A percentile compares a stretch with the other conserved stretches of the same genome.
Conservation (phyloP, 1,139 yeast species). For the Yamadazyma atmosphaerica region DNA sequence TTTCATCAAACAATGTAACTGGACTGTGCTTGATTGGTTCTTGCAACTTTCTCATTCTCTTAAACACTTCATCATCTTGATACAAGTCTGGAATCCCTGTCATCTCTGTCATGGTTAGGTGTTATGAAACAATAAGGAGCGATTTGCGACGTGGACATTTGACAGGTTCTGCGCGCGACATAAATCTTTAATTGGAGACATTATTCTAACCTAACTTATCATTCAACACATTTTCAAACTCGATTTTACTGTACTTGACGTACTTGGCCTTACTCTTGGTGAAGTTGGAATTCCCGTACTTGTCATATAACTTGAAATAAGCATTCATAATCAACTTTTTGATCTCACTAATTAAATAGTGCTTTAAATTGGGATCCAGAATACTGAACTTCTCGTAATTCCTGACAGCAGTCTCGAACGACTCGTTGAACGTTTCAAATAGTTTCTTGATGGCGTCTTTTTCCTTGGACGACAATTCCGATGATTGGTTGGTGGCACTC, state of each 20-base stretch:
- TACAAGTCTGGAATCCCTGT: not conserved
- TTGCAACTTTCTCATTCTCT: not conserved
- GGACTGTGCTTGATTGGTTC: not conserved
- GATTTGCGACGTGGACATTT: not conserved
- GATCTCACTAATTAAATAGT: conserved; percentile 63
- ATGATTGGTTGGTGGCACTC: conserved; percentile 24
- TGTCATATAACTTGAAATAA: conserved; percentile 80
- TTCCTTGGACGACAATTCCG: conserved; percentile 58
- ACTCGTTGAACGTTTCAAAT: conserved; percentile 76
- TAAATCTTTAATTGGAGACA: too few relatives aligned
- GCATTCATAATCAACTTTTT: conserved; percentile 73
- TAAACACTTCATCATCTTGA: not conserved
- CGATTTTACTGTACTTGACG: conserved; percentile 66
- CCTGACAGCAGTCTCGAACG: conserved; percentile 72
- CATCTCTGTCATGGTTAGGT: not conserved
- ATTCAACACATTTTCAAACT: conserved; percentile 53
- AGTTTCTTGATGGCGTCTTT: conserved; percentile 84
- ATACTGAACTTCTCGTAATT: conserved; percentile 65
- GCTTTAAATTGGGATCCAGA: conserved; percentile 64
- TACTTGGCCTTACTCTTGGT: conserved; percentile 73
- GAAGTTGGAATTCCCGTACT: conserved; percentile 68
- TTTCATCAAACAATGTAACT: not conserved
- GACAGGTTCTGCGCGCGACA: too few relatives aligned
- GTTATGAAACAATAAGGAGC: too few relatives aligned
- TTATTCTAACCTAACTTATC: conserved; percentile 22